These are phyloP conservation scores for Trichodelitschia bisporula DNA, from an alignment of 495 filamentous ascomycete genomes.

Conservation along the genomic window DNA sequence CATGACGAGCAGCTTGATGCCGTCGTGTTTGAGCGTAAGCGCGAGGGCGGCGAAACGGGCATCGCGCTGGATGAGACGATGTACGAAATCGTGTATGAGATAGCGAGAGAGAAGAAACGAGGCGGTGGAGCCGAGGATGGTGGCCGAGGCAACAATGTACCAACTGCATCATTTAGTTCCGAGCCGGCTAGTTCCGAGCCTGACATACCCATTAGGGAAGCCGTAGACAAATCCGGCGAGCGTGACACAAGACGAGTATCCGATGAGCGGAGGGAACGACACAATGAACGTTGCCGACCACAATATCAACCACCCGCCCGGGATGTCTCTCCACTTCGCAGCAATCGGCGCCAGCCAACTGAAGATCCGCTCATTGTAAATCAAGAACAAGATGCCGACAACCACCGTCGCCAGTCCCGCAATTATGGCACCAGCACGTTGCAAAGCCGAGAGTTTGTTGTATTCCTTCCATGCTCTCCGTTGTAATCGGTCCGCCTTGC, in stretches of 20 bases:
- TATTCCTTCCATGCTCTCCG: conserved; percentile 18
- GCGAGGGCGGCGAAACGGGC: conserved; percentile 48
- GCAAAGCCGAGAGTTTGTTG: conserved; percentile 29
- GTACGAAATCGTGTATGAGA: conserved; percentile 50
- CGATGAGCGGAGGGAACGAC: conserved; percentile 77
- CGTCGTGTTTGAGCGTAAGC: conserved; percentile 53
- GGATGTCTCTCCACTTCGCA: conserved; percentile 40
- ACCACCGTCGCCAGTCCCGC: conserved; percentile 24
- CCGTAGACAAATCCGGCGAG: conserved; percentile 85
- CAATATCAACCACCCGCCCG: conserved; percentile 51
- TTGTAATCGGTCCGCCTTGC: too few species aligned
- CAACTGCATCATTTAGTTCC: conserved; percentile 37
- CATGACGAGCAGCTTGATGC: conserved; percentile 71
- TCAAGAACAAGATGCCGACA: conserved; percentile 36
- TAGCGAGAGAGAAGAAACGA: conserved; percentile 62
- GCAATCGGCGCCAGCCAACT: conserved; percentile 42
- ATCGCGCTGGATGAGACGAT: conserved; percentile 57
- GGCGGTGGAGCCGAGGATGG: conserved; percentile 46
- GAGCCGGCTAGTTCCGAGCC: too few species aligned
- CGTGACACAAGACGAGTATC: conserved; percentile 71
- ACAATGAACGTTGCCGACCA: conserved; percentile 54
- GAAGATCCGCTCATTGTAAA: conserved; percentile 61
- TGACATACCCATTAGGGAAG: conserved; percentile 55
- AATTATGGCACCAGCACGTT: conserved; percentile 31
- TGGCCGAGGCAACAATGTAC: conserved; percentile 61